Evolutionary conservation across 306 rosid species (phyloP).

Genomic region (Leucaena leucocephala): DNA sequence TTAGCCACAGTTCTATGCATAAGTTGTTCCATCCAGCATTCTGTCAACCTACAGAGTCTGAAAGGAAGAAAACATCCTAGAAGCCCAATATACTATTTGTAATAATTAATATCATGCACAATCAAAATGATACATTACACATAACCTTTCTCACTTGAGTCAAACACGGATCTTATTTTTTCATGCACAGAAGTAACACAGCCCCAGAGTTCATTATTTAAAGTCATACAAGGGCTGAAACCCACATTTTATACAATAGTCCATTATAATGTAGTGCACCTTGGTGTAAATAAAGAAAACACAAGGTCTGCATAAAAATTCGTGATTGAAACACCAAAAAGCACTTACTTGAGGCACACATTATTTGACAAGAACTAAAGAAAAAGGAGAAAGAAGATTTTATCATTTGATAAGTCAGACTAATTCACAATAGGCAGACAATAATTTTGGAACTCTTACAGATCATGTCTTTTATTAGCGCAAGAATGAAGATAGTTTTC

Average conservation of each 20-base stretch:
- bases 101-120: conserved; percentile 2
- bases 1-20: conserved; percentile 89
- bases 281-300: conserved; percentile 7
- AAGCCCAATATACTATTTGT: conserved; percentile 14
- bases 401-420: not conserved
- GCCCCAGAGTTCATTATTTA: conserved; percentile 14
- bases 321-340: conserved; percentile 27
- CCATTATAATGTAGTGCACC: not conserved
- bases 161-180: conserved; percentile 11
- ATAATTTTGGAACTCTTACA: not conserved
- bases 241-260: conserved; percentile 18
- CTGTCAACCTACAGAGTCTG: conserved; percentile 90
- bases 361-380: not conserved
- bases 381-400: not conserved
- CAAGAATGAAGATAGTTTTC: not conserved
- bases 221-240: conserved; percentile 1
- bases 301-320: conserved; percentile 11
- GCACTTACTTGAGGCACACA: conserved; percentile 18
- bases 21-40: conserved; percentile 96
- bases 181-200: conserved; percentile 12
- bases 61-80: conserved; percentile 39
- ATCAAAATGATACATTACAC: not conserved
- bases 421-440: not conserved
- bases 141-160: conserved; percentile 18
- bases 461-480: not conserved